These are phyloP conservation scores for Phytophthora kernoviae DNA, from an alignment of 352 stramenopile genomes.

Conservation along the genomic window DNA sequence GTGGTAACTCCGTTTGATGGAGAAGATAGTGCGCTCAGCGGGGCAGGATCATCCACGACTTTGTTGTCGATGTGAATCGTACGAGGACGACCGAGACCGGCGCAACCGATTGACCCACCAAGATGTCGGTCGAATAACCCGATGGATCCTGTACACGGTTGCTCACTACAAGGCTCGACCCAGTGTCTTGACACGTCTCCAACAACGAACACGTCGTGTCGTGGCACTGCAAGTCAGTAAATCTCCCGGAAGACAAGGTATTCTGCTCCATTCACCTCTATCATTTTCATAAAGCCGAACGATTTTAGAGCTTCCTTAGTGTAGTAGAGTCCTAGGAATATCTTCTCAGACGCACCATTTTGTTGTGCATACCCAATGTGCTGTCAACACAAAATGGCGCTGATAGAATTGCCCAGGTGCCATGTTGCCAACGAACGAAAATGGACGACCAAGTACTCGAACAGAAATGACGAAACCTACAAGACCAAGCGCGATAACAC, in stretches of 20 bases:
- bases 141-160: constrained; percentile 7
- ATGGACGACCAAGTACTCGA: constrained; percentile 7
- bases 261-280: constrained; percentile 10
- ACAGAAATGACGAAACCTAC: constrained; percentile 15
- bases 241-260: constrained; percentile 25
- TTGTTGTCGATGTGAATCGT: constrained; percentile 10
- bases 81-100: not conserved
- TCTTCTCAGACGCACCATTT: constrained; percentile 18
- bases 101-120: not conserved
- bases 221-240: constrained; percentile 15
- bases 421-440: constrained; percentile 6
- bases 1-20: not conserved
- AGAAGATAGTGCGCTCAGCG: constrained; percentile 6
- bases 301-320: constrained; percentile 19
- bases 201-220: constrained; percentile 24
- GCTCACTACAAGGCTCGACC: constrained; percentile 22
- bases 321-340: constrained; percentile 30
- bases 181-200: constrained; percentile 5
- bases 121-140: constrained; percentile 15
- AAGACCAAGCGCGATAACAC: constrained; percentile 17
- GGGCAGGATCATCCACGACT: not conserved
- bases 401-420: constrained; percentile 8
- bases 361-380: constrained; percentile 18
- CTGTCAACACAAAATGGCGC: constrained; percentile 28
- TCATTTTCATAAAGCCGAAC: constrained; percentile 23